Evolutionary conservation across 169 alveolate genomes (phyloP), one percentile per base, ranked within the genome.

Genomic region (Plasmodium vivax): DNA sequence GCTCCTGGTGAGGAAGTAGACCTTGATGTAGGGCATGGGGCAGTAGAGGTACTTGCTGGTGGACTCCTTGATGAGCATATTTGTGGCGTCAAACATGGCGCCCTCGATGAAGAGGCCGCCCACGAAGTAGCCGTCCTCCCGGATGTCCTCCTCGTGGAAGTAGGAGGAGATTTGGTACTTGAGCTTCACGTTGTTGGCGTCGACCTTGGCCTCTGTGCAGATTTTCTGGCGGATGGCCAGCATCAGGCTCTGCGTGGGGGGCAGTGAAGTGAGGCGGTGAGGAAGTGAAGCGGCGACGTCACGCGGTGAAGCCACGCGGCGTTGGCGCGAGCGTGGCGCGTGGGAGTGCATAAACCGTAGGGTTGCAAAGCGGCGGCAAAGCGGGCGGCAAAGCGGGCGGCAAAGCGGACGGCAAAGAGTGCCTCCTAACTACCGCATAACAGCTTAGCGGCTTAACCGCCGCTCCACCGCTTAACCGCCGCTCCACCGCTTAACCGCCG

Each of bases 51-150:
- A 68, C 68, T 75, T 87, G 36, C 34, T 41, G 36, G 93, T 75
- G 16, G 93, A 87, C 30, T 87, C 87, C 81, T 87, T 87, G 43
- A 87, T 87, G 43, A 77, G 14, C 58, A 87, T 51, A 54, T 87
- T 87, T 41, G 87, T 34, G n/a, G 81, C 81, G 71, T 87, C 93
- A 56, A 87, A 87, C 41, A 58, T 51, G 30, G 93, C 93, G 58
- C 93, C 93, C 68, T 87, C 93, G n/a, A 75, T 75, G 71, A 75
- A 87, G 27, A 87, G 30, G 3, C 93, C 93, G 32, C 93, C 93
- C 38, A 87, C 81, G 81, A 75, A 87, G 81, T 87, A 87, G 3
- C 83, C 45, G 14, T 87, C 93, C 47, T 87, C 93, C 34, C 32
- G 75, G 38, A 87, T 87, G 43, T 87, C 93, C 38, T 87, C 87